Percentiles rank a stretch among this genome's conserved stretches.
Evolutionary conservation across 352 stramenopile genomes (phyloP).

Genomic region (Pythium phragmitis): DNA sequence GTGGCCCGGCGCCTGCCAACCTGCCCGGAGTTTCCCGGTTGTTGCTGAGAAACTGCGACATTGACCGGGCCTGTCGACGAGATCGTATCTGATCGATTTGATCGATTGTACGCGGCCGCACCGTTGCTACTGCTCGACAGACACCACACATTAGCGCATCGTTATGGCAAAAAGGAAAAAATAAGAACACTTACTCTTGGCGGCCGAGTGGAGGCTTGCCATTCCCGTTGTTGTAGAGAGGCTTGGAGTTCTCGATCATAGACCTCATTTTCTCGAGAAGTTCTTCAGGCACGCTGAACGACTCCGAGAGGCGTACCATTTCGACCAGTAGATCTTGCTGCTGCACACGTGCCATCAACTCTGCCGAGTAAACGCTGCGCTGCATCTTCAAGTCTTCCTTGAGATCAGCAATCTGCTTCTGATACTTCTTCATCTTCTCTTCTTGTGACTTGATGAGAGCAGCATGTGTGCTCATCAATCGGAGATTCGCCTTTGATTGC

Average conservation of each 20-base stretch:
- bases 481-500: conserved; percentile 90
- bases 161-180: not conserved
- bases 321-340: conserved; percentile 49
- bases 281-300: conserved; percentile 46
- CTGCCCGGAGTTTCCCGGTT: conserved; percentile 15
- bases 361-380: conserved; percentile 72
- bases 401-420: conserved; percentile 79
- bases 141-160: not conserved
- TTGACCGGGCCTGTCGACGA: conserved; percentile 60
- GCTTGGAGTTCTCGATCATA: conserved; percentile 47
- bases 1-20: conserved; percentile 28
- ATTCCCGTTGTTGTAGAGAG: conserved; percentile 29
- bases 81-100: conserved; percentile 57
- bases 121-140: conserved; percentile 16
- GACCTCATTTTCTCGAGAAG: conserved; percentile 49
- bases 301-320: conserved; percentile 55
- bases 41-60: conserved; percentile 48
- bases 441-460: conserved; percentile 86
- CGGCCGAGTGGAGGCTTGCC: conserved; percentile 18
- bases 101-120: conserved; percentile 33
- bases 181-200: conserved; percentile 23
- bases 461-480: conserved; percentile 86
- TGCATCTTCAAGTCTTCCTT: conserved; percentile 84
- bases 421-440: conserved; percentile 90
- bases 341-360: conserved; percentile 71